A percentile compares a stretch with the other conserved stretches of the same genome.
Conservation (phyloP, 148 eudicot species). For the Rhododendron griersonianum region DNA sequence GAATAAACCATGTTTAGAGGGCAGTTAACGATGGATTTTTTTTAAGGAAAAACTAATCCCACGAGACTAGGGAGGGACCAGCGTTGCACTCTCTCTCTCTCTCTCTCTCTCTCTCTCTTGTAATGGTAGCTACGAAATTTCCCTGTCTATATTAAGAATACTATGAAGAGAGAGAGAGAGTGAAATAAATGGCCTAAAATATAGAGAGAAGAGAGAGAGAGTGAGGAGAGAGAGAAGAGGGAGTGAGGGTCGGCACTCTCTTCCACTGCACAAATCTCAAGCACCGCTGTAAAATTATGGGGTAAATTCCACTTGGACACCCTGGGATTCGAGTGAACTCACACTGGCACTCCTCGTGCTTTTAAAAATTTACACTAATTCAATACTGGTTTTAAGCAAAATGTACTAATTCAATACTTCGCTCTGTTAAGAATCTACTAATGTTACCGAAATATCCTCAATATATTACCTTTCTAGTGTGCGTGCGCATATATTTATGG, state of each 20-base stretch:
- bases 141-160: neutral
- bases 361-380: too few relatives aligned
- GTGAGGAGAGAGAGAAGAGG: neutral
- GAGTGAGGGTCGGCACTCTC: slow-evolving; percentile 22
- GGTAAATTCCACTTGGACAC: neutral
- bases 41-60: neutral
- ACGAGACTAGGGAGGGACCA: neutral
- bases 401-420: too few relatives aligned
- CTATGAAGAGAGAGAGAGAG: neutral
- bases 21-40: neutral
- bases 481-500: neutral
- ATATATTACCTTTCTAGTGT: neutral
- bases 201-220: neutral
- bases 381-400: neutral
- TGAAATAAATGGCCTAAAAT: neutral
- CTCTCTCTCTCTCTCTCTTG: neutral
- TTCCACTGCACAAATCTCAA: slow-evolving; percentile 28
- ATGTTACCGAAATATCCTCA: neutral
- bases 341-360: neutral
- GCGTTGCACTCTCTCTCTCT: neutral
- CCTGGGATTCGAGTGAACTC: neutral
- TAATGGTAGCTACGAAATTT: slow-evolving; percentile 13
- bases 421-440: neutral
- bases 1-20: neutral
- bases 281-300: slow-evolving; percentile 8